Evolutionary conservation across 306 rosid species (phyloP), one percentile per base, ranked within the genome.

Genomic region (Rosa rugosa): DNA sequence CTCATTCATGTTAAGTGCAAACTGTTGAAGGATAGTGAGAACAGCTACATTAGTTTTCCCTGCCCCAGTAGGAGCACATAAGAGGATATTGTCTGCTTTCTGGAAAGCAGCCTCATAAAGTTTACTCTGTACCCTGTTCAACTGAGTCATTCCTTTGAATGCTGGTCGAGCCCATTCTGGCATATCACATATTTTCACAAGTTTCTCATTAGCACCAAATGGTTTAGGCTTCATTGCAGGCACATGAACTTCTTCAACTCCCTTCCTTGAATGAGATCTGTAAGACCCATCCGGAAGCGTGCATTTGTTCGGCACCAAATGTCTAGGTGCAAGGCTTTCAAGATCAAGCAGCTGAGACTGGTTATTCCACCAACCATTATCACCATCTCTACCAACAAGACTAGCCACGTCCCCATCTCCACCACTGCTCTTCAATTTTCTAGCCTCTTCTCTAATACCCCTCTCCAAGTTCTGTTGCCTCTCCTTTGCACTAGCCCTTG

Each of bases 21-120:
- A 78, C 85, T 91, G 93, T 73, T 92, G 99, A 72, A 94, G 97
- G 60, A 94, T 92, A 4, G 99, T 94, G 67, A 94, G 95, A 47
- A 94, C 93, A 0, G 97, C 99, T 51, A 95, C 98, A 56, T 95
- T 95, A 13, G 99, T 95, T 84, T 95, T 95, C 66, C 99, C 99
- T 63, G 98, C 98, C 25, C 99, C 98, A 65, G 99, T 95, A 59
- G 99, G 99, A 40, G 99, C 98, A 85, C 99, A 95, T 2, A 95
- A 85, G 53, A 95, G 90, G 63, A 95, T 75, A 80, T 92, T 90
- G 78, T 92, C 96, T 0, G 90, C 90, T 50, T 81, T 82, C 54
- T 88, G 89, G 57, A 95, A 95, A 0, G 99, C 98, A 79, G 97
- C 87, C 83, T 89, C 93, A 59, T 92, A 95, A 34, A 95, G 97